phyloP scores from a whole-genome alignment of 306 rosid species.

The Castanea crenata region DNA sequence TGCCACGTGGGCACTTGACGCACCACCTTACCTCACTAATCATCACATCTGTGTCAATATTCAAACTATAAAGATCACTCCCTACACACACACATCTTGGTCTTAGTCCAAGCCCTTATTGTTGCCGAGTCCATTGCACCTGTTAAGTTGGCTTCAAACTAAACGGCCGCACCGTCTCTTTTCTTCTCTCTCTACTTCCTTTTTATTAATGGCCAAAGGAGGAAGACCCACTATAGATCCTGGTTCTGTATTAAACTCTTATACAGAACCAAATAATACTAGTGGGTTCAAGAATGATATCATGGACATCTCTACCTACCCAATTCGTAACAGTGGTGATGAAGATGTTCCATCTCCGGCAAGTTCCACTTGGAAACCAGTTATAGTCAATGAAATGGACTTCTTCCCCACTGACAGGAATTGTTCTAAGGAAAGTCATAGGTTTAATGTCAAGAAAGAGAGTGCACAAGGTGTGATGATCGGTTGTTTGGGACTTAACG shows the following conservation, averaged over 20 bases:
- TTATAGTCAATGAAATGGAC: constrained; percentile 46
- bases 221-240: constrained; percentile 25
- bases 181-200: constrained; percentile 11
- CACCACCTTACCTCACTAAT: constrained; percentile 50
- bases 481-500: constrained; percentile 24
- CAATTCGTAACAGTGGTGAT: background rate
- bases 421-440: background rate
- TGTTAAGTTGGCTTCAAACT: constrained; percentile 27
- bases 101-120: constrained; percentile 60
- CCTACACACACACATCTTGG: constrained; percentile 25
- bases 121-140: constrained; percentile 61
- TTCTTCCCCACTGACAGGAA: constrained; percentile 40
- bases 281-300: background rate
- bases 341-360: constrained; percentile 9
- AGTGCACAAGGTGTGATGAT: constrained; percentile 2
- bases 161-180: background rate
- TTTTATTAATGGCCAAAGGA: constrained; percentile 21
- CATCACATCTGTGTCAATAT: constrained; percentile 12
- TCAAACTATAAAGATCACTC: constrained; percentile 1
- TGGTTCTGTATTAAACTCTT: background rate
- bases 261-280: no score
- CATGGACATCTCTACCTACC: constrained; percentile 31
- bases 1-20: constrained; percentile 46
- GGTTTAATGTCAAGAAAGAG: constrained; percentile 16
- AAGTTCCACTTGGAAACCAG: constrained; percentile 21